Evolutionary conservation across 306 rosid genomes (phyloP).

Genomic region (Acacia acuminata): DNA sequence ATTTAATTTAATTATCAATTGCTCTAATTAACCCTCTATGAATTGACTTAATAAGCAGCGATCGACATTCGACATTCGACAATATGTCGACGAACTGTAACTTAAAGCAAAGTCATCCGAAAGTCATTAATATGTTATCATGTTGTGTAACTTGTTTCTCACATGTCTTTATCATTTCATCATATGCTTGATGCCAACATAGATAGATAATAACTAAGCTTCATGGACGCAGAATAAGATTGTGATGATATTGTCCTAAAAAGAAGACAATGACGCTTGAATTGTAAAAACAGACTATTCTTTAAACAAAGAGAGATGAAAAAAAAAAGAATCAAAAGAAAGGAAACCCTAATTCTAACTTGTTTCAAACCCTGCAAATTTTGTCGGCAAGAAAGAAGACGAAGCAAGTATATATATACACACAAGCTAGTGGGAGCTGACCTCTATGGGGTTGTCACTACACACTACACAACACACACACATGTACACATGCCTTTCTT

Average conservation of each 20-base stretch:
- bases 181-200: neutral
- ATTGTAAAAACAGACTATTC: neutral
- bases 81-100: neutral
- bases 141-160: neutral
- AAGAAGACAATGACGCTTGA: neutral
- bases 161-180: neutral
- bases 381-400: constrained; percentile 53
- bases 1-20: neutral
- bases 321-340: neutral
- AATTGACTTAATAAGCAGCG: neutral
- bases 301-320: neutral
- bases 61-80: neutral
- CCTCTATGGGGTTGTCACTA: constrained; percentile 19
- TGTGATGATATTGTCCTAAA: neutral
- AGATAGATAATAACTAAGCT: neutral
- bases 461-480: constrained; percentile 1
- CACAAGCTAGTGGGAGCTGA: neutral
- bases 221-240: neutral
- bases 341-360: neutral
- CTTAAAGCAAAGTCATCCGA: neutral
- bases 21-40: neutral
- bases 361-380: neutral
- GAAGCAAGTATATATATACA: constrained; percentile 14
- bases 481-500: neutral
- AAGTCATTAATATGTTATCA: neutral